These are phyloP conservation scores for Ceratocystis destructans DNA, from an alignment of 2,329 filamentous ascomycete genomes.

Conservation along the genomic window DNA sequence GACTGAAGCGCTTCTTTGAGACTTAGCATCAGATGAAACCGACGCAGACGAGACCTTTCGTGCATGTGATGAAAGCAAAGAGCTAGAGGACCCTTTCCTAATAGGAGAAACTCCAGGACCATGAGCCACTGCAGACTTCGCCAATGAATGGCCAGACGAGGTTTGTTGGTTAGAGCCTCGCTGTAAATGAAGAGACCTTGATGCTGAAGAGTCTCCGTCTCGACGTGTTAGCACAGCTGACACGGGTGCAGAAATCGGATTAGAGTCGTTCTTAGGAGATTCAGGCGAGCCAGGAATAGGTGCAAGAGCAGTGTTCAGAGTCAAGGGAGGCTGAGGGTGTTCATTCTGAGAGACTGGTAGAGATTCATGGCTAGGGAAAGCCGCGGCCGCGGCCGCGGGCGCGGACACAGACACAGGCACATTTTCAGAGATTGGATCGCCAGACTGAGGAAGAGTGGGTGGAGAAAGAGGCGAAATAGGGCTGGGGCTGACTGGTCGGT, in stretches of 20 bases:
- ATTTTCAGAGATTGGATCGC: too few relatives aligned
- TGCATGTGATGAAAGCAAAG: neutral
- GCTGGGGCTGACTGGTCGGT: neutral
- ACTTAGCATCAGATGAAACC: constrained; percentile 1
- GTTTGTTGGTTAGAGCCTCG: neutral
- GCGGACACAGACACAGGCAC: neutral
- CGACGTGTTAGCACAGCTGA: neutral
- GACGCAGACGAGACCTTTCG: constrained; percentile 3
- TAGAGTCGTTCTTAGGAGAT: constrained; percentile 1
- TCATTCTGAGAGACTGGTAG: neutral
- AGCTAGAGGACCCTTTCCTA: neutral
- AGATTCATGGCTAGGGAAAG: neutral
- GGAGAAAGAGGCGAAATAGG: neutral
- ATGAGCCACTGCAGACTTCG: neutral
- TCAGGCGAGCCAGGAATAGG: constrained; percentile 18
- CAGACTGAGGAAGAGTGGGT: neutral
- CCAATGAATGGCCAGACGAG: constrained; percentile 2
- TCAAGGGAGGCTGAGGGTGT: neutral
- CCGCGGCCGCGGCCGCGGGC: neutral
- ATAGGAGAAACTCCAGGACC: neutral
- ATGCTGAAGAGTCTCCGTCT: constrained; percentile 1
- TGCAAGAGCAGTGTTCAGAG: constrained; percentile 6
- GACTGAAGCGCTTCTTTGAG: neutral
- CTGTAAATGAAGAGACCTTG: constrained; percentile 10
- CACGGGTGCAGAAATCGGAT: neutral